Percentiles rank a stretch among this genome's conserved stretches.
Conservation (phyloP, 495 filamentous ascomycete species). For the Hyaloscypha bicolor region DNA sequence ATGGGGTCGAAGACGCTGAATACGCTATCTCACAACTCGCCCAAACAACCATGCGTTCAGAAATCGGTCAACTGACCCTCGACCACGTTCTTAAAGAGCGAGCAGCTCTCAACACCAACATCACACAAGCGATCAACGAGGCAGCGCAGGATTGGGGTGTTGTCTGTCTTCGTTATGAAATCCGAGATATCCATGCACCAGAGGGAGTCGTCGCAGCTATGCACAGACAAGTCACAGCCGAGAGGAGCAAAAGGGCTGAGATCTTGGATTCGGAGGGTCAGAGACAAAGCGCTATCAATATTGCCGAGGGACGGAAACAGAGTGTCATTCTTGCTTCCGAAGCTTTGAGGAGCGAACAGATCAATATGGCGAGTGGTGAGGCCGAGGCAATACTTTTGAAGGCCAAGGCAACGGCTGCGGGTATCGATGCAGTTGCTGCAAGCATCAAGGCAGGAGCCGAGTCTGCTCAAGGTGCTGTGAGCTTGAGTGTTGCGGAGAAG, state of each 20-base stretch:
- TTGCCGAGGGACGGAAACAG: conserved; percentile 96
- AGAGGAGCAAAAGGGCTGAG: conserved; percentile 94
- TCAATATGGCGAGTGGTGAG: conserved; percentile 90
- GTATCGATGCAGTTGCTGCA: conserved; percentile 82
- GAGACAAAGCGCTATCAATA: conserved; percentile 95
- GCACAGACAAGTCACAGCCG: conserved; percentile 97
- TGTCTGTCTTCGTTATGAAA: conserved; percentile 94
- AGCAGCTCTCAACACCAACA: conserved; percentile 92
- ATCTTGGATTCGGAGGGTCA: conserved; percentile 96
- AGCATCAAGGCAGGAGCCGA: conserved; percentile 70
- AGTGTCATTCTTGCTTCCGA: conserved; percentile 93
- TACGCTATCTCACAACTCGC: conserved; percentile 98
- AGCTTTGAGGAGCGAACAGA: conserved; percentile 84
- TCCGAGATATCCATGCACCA: conserved; percentile 96
- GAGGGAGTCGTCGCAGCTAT: conserved; percentile 92
- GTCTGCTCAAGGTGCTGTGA: conserved; percentile 78
- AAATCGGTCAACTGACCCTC: conserved; percentile 94
- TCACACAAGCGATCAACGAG: conserved; percentile 97
- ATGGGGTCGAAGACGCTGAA: conserved; percentile 97
- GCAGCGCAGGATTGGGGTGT: conserved; percentile 96
- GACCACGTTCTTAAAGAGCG: conserved; percentile 98
- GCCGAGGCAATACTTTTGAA: conserved; percentile 88
- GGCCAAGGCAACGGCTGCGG: conserved; percentile 81
- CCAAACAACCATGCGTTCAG: conserved; percentile 97
- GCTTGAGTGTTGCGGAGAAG: conserved; percentile 90